Base-by-base conservation (phyloP, 345 rosid genomes). In the Schrenkiella parvula region DNA sequence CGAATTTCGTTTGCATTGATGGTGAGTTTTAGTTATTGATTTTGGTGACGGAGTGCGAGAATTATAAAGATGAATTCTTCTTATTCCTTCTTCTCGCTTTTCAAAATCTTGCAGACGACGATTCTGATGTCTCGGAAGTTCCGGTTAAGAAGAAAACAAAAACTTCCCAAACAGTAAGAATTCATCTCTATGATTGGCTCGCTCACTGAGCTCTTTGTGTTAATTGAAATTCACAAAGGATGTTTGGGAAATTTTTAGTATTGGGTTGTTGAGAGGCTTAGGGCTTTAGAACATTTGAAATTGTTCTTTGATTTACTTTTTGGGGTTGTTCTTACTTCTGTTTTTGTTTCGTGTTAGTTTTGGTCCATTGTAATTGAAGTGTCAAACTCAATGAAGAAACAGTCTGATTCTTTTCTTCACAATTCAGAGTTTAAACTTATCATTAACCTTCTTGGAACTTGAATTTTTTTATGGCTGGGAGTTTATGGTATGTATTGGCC, bases 1-100 rank as follows among this genome's bases (percentile, higher is more conserved):
- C 29, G 38, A 67, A 75, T 73, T 31, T 87, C 57, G 61, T 84
- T 44, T 64, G 28, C 65, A 51, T 87, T 23, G 92, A 86, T 18
- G 93, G 89, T 84, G 50, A 77, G 43, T 54, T 63, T 51, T 56
- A 7, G 3, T 54, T 22, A 8, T 54, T 44, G 3, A n/a, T n/a
- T 23, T 77, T 18, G 11, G 28, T 47, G 38, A 46, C 4, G 34
- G 28, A 37, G 60, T 25, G 35, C 28, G 23, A 43, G 12, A 0
- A 3, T 35, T 35, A 10, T 14, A 8, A 19, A 28, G 9, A 10
- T 59, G 37, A 7, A 3, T 29, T 14, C 42, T 22, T 37, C 25
- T 54, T 7, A 53, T 53, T 31, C 7, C 23, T 35, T 12, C 13
- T 59, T 47, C 10, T 43, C 8, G 39, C 10, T 66, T 74, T 52